These are phyloP conservation scores for Orbilia javanica DNA, from an alignment of 2,329 filamentous ascomycete genomes.

Conservation along the genomic window DNA sequence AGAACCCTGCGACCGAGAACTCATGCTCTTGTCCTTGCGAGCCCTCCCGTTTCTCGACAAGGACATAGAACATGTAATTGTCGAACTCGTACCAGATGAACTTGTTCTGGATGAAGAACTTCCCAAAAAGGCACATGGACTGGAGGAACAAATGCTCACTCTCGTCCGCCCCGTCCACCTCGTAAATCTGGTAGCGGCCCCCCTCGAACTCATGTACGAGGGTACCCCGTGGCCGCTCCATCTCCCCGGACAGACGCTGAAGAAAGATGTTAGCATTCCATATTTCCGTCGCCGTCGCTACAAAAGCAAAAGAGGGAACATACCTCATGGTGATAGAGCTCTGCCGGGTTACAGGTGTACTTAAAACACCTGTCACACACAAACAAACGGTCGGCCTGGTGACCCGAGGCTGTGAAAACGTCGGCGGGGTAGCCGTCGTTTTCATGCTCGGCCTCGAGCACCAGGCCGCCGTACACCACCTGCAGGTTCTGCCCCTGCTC, in stretches of 20 bases:
- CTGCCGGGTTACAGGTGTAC: slow-evolving; percentile 77
- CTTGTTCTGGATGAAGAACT: slow-evolving; percentile 97
- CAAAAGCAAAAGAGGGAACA: slow-evolving; percentile 59
- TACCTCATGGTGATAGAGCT: slow-evolving; percentile 67
- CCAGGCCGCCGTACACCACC: slow-evolving; percentile 35
- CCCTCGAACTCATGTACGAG: slow-evolving; percentile 68
- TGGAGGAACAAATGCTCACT: slow-evolving; percentile 88
- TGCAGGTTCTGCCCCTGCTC: slow-evolving; percentile 34
- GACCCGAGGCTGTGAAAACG: slow-evolving; percentile 19
- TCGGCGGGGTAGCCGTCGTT: slow-evolving; percentile 39
- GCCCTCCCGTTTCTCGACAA: slow-evolving; percentile 77
- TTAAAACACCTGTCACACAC: slow-evolving; percentile 96
- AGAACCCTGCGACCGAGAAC: slow-evolving; percentile 83
- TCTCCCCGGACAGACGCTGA: slow-evolving; percentile 53
- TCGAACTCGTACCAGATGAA: slow-evolving; percentile 97
- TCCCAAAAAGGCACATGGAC: slow-evolving; percentile 94
- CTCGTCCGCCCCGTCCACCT: slow-evolving; percentile 81
- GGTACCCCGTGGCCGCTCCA: slow-evolving; percentile 65
- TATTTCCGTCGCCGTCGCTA: not conserved
- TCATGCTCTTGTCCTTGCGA: slow-evolving; percentile 64
- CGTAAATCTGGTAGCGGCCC: slow-evolving; percentile 86
- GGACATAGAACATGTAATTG: slow-evolving; percentile 93
- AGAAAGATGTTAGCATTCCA: not conserved
- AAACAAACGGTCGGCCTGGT: slow-evolving; percentile 70
- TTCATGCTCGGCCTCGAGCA: slow-evolving; percentile 33